Conservation (phyloP, 805 yeast genomes). For the Suhomyces tanzawaensis region DNA sequence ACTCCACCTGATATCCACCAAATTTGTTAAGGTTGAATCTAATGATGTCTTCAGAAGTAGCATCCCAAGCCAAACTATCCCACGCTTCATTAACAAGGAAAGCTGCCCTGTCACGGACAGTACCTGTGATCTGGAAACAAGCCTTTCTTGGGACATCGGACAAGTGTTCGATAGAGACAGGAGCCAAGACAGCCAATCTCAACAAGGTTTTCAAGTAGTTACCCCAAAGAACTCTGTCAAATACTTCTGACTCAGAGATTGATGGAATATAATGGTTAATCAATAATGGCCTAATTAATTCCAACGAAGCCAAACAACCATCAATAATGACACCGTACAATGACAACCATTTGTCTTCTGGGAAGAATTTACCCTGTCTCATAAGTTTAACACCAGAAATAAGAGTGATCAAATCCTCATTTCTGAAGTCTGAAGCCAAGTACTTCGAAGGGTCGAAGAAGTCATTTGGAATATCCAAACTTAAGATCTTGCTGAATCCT, state of each 20-base stretch:
- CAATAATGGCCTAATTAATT: conserved; percentile 51
- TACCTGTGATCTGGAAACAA: conserved; percentile 59
- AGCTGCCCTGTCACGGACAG: conserved; percentile 60
- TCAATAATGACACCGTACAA: conserved; percentile 57
- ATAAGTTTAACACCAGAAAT: conserved; percentile 51
- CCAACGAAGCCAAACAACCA: conserved; percentile 53
- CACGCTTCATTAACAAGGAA: conserved; percentile 58
- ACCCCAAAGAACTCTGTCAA: conserved; percentile 68
- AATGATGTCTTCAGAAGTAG: conserved; percentile 48
- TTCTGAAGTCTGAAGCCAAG: conserved; percentile 41
- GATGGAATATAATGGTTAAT: conserved; percentile 51
- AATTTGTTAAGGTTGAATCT: conserved; percentile 60
- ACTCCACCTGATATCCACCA: conserved; percentile 71
- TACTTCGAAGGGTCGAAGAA: conserved; percentile 41
- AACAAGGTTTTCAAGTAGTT: conserved; percentile 57
- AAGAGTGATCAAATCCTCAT: conserved; percentile 41
- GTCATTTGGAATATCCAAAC: conserved; percentile 28
- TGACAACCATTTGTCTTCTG: conserved; percentile 72
- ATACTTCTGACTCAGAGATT: conserved; percentile 46
- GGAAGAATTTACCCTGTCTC: conserved; percentile 58
- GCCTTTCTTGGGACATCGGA: conserved; percentile 73
- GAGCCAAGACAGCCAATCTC: conserved; percentile 60
- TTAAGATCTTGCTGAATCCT: conserved; percentile 44
- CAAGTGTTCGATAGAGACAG: conserved; percentile 66
- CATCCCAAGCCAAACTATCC: conserved; percentile 69